Evolutionary conservation across 1,139 yeast genomes (phyloP).

Genomic region (Yamadazyma spencermartinsiae): DNA sequence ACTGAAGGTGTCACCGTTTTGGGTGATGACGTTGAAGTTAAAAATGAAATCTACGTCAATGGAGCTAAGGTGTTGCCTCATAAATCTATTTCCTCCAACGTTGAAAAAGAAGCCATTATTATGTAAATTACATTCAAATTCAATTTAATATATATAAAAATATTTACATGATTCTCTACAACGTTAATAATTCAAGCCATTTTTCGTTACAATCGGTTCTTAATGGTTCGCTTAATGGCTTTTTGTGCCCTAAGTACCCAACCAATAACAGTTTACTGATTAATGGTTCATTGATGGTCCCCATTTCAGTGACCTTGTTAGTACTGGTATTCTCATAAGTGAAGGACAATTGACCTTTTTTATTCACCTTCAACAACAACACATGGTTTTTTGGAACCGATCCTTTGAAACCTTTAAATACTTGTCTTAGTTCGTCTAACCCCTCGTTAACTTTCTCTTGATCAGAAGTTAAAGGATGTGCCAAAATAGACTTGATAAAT

Average conservation of each 20-base stretch:
- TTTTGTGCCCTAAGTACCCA: slow-evolving; percentile 59
- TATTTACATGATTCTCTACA: neutral
- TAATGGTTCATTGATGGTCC: slow-evolving; percentile 48
- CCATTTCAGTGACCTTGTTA: slow-evolving; percentile 38
- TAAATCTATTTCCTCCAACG: slow-evolving; percentile 93
- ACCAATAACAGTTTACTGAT: slow-evolving; percentile 56
- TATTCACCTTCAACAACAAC: slow-evolving; percentile 48
- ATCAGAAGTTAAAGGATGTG: slow-evolving; percentile 48
- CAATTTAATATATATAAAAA: slow-evolving; percentile 2
- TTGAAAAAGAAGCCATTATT: slow-evolving; percentile 96
- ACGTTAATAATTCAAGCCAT: slow-evolving; percentile 11
- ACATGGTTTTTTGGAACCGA: slow-evolving; percentile 66
- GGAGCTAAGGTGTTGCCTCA: slow-evolving; percentile 99
- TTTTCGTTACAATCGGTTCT: slow-evolving; percentile 37
- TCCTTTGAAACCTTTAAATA: slow-evolving; percentile 52
- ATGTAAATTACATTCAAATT: slow-evolving; percentile 54
- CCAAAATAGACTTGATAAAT: slow-evolving; percentile 70
- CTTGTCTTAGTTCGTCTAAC: slow-evolving; percentile 53
- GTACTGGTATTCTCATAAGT: slow-evolving; percentile 38
- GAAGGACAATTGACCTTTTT: slow-evolving; percentile 47
- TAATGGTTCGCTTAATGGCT: slow-evolving; percentile 55
- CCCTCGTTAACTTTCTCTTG: slow-evolving; percentile 48
- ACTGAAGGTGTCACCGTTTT: slow-evolving; percentile 96
- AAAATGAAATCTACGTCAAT: slow-evolving; percentile 97
- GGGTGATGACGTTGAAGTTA: slow-evolving; percentile 98